Conservation (phyloP, 495 filamentous ascomycete genomes). For the Cladorrhinum samala region DNA sequence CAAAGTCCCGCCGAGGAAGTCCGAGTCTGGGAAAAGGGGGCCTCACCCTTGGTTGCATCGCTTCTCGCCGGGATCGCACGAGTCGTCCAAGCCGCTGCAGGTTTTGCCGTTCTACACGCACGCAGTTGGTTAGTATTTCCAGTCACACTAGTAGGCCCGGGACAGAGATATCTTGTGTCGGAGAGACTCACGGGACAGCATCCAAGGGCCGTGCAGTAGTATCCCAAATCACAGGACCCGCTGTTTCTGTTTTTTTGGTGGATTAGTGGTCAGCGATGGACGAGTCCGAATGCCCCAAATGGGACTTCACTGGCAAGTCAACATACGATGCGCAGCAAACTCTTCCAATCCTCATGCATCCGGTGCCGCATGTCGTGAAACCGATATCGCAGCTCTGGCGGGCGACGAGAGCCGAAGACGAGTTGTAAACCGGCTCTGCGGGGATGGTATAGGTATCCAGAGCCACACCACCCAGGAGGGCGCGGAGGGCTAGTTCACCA, state of each 20-base stretch:
- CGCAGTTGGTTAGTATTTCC: too few relatives aligned
- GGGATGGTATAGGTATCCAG: not conserved
- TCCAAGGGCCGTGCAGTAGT: not conserved
- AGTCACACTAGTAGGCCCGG: too few relatives aligned
- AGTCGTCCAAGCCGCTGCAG: not conserved
- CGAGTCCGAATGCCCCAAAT: too few relatives aligned
- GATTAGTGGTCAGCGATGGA: too few relatives aligned
- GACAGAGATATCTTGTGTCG: not conserved
- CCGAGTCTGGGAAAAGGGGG: not conserved
- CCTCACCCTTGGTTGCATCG: not conserved
- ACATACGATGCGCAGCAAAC: not conserved
- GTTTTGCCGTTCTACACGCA: not conserved
- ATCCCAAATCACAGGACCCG: not conserved
- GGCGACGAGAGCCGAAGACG: not conserved
- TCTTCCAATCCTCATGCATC: not conserved
- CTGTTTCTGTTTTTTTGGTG: not conserved
- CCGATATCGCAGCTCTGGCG: not conserved
- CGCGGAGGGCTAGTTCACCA: not conserved
- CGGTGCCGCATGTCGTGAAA: not conserved
- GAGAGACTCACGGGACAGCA: not conserved
- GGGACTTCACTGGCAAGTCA: too few relatives aligned
- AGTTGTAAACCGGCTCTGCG: not conserved
- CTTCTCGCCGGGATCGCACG: not conserved
- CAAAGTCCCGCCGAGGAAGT: too few relatives aligned
- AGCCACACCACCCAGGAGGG: not conserved